These are phyloP conservation scores for Solanum habrochaites DNA, from an alignment of 257 asterid genomes.

Conservation along the genomic window DNA sequence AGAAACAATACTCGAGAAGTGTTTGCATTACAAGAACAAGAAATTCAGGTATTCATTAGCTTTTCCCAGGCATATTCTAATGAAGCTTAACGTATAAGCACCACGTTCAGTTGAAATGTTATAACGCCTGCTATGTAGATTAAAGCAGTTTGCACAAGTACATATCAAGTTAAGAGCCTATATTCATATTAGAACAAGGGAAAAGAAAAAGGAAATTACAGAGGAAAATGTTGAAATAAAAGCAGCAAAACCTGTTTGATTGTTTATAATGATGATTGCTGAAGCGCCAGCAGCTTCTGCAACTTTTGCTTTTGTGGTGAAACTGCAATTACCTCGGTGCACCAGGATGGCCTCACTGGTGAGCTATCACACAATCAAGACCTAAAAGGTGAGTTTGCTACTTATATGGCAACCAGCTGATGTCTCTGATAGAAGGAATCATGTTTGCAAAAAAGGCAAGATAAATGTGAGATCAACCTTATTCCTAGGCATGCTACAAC, in stretches of 20 bases:
- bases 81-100: not conserved
- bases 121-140: not conserved
- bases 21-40: not conserved
- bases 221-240: not conserved
- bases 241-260: slow-evolving; percentile 47
- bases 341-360: slow-evolving; percentile 83
- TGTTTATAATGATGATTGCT: slow-evolving; percentile 71
- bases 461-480: slow-evolving; percentile 39
- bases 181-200: not conserved
- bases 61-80: not conserved
- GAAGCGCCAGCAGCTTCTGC: slow-evolving; percentile 93
- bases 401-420: not conserved
- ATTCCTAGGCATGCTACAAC: slow-evolving; percentile 67
- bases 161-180: not conserved
- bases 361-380: slow-evolving; percentile 28
- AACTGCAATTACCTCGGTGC: slow-evolving; percentile 84
- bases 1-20: not conserved
- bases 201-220: not conserved
- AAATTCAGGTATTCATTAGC: not conserved
- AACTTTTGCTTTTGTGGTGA: slow-evolving; percentile 69
- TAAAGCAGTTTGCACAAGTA: not conserved
- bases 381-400: not conserved
- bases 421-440: not conserved
- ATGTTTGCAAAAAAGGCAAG: not conserved
- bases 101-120: not conserved